phyloP scores from a whole-genome alignment of 306 rosid genomes.

The Pyrus pyrifolia region DNA sequence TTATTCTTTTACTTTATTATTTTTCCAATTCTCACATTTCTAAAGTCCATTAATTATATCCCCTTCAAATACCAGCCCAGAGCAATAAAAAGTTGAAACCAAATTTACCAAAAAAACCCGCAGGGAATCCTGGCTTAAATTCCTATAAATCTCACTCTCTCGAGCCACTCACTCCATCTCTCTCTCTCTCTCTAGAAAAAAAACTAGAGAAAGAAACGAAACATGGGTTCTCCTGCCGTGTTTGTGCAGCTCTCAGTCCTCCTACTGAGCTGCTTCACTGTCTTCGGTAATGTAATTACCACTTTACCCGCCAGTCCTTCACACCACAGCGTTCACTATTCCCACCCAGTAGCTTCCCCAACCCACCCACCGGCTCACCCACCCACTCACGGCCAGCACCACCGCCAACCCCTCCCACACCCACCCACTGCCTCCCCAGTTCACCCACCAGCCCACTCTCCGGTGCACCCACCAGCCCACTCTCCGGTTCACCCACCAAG shows the following conservation, averaged over 20 bases:
- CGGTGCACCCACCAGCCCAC: slow-evolving; percentile 5
- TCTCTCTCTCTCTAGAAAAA: not conserved
- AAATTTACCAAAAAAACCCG: slow-evolving; percentile 8
- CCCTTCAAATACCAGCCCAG: not conserved
- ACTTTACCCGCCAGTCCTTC: slow-evolving; percentile 26
- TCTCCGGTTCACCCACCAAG: slow-evolving; percentile 9
- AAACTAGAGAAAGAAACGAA: not conserved
- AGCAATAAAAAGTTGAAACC: not conserved
- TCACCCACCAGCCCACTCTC: slow-evolving; percentile 10
- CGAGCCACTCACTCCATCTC: not conserved
- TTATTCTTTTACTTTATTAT: no score
- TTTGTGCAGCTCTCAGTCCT: slow-evolving; percentile 11
- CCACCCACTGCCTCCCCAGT: slow-evolving; percentile 16
- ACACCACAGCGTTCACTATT: slow-evolving; percentile 4
- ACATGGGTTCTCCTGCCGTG: slow-evolving; percentile 3
- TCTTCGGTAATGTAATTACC: slow-evolving; percentile 1
- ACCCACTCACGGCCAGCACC: slow-evolving; percentile 18
- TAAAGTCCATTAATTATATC: no score
- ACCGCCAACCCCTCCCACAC: slow-evolving; percentile 24
- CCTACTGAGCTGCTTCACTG: slow-evolving; percentile 18
- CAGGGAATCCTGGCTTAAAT: slow-evolving; percentile 20
- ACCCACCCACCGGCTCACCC: slow-evolving; percentile 18
- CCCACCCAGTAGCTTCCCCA: slow-evolving; percentile 10
- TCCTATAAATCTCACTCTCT: slow-evolving; percentile 29
- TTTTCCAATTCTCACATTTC: no score